phyloP scores from a whole-genome alignment of 371 early-diverging fungal genomes.

The Mucor irregularis region DNA sequence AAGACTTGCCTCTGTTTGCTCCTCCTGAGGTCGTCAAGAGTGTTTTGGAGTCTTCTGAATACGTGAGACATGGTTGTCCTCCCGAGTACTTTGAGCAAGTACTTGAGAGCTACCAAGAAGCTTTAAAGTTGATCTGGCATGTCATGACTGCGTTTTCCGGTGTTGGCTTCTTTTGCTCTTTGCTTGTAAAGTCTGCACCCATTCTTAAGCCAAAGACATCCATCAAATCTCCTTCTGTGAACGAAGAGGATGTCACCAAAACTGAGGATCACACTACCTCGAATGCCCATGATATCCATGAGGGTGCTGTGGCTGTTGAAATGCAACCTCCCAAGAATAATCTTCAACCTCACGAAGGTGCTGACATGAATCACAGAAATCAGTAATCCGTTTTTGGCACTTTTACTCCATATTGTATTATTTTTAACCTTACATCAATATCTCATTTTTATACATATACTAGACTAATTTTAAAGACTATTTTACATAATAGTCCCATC shows the following conservation, averaged over 20 bases:
- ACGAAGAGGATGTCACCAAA: not conserved
- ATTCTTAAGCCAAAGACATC: conserved; percentile 2
- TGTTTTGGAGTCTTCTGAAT: conserved; percentile 18
- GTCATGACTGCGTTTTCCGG: conserved; percentile 15
- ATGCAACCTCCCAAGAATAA: not conserved
- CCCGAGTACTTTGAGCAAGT: conserved; percentile 11
- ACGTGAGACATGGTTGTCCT: conserved; percentile 23
- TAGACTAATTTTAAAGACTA: no score
- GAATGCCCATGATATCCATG: not conserved
- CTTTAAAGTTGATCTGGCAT: conserved; percentile 17
- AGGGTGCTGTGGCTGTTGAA: not conserved
- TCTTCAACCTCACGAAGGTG: not conserved
- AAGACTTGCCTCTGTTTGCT: conserved; percentile 8
- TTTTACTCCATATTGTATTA: no score
- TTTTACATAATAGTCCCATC: no score
- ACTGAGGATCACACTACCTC: not conserved
- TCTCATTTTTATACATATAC: no score
- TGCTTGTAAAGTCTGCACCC: conserved; percentile 3
- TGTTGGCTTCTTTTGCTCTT: conserved; percentile 4
- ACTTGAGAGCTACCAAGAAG: conserved; percentile 12
- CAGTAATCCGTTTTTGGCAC: no score
- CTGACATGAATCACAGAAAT: not conserved
- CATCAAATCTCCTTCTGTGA: not conserved
- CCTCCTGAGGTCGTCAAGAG: conserved; percentile 15
- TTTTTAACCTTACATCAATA: not conserved